Conservation (phyloP, 371 early-diverging fungal species). For the Saksenaea oblongispora region DNA sequence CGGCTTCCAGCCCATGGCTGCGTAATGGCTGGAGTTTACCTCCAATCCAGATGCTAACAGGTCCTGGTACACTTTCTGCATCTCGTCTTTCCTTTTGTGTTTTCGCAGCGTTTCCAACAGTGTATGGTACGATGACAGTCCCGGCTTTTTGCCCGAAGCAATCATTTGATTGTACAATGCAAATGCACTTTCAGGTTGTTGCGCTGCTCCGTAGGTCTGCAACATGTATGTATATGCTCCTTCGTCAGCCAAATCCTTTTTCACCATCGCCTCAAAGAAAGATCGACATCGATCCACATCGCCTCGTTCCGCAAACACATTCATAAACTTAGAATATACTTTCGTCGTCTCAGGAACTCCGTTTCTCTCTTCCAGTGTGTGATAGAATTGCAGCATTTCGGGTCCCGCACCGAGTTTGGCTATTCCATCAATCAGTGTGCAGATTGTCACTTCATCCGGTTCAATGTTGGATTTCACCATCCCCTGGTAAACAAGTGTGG, state of each 20-base stretch:
- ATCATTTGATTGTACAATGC: conserved; percentile 43
- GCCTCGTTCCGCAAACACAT: conserved; percentile 17
- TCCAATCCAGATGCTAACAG: conserved; percentile 8
- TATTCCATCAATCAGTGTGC: conserved; percentile 32
- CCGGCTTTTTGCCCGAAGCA: conserved; percentile 25
- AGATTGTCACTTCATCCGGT: conserved; percentile 18
- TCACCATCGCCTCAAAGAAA: conserved; percentile 16
- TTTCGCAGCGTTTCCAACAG: conserved; percentile 15
- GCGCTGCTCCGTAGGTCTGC: conserved; percentile 9
- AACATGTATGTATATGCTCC: conserved; percentile 30
- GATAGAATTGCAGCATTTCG: conserved; percentile 22
- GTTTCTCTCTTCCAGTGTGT: conserved; percentile 5
- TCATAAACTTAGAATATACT: conserved; percentile 21
- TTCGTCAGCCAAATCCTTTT: conserved; percentile 4
- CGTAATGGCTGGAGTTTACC: conserved; percentile 17
- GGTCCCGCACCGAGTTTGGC: conserved; percentile 8
- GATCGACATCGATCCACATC: conserved; percentile 14
- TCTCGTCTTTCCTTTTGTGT: conserved; percentile 6
- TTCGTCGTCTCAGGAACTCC: conserved; percentile 6
- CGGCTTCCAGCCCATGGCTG: conserved; percentile 31
- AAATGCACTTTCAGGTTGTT: conserved; percentile 19
- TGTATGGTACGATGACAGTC: conserved; percentile 30
- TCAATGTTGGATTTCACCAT: conserved; percentile 15
- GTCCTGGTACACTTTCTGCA: conserved; percentile 21
- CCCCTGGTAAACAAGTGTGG: conserved; percentile 32